phyloP scores from a whole-genome alignment of 495 filamentous ascomycete species.

The Cryomyces minteri region DNA sequence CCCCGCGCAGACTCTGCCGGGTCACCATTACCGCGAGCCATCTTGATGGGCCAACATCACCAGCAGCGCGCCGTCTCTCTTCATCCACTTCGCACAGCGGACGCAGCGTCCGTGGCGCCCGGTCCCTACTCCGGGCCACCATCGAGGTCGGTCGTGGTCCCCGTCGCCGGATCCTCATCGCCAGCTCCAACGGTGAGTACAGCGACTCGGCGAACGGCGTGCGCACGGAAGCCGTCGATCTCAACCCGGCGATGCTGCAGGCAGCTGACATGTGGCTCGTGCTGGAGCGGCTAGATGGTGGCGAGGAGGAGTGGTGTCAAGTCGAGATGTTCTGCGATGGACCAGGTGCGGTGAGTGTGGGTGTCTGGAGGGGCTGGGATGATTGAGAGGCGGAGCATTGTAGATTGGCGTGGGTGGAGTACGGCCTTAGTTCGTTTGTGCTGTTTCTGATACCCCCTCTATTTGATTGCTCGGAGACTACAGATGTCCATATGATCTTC shows the following conservation, averaged over 20 bases:
- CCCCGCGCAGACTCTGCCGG: constrained; percentile 6
- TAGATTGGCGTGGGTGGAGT: background rate
- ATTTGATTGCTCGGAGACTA: no score
- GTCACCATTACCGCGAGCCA: constrained; percentile 8
- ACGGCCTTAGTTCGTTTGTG: no score
- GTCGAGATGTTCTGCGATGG: constrained; percentile 18
- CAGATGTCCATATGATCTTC: no score
- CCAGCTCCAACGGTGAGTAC: constrained; percentile 40
- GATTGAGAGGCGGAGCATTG: constrained; percentile 5
- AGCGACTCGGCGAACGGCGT: constrained; percentile 49
- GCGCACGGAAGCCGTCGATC: constrained; percentile 50
- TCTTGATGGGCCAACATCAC: constrained; percentile 16
- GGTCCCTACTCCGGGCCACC: constrained; percentile 40
- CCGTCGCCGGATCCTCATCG: constrained; percentile 38
- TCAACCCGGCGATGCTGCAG: constrained; percentile 34
- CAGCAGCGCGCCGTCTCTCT: constrained; percentile 8
- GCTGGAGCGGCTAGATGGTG: constrained; percentile 36
- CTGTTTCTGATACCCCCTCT: no score
- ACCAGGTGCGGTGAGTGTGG: constrained; percentile 9
- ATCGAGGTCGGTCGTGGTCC: constrained; percentile 53
- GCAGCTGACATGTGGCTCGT: constrained; percentile 54
- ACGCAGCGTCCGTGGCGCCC: constrained; percentile 16
- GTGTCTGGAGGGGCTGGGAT: constrained; percentile 18
- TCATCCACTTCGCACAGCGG: constrained; percentile 10
- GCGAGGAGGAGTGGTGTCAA: constrained; percentile 13